A percentile compares a stretch with the other conserved stretches of the same genome.
Conservation (phyloP, 352 stramenopile genomes). For the Albugo candida region DNA sequence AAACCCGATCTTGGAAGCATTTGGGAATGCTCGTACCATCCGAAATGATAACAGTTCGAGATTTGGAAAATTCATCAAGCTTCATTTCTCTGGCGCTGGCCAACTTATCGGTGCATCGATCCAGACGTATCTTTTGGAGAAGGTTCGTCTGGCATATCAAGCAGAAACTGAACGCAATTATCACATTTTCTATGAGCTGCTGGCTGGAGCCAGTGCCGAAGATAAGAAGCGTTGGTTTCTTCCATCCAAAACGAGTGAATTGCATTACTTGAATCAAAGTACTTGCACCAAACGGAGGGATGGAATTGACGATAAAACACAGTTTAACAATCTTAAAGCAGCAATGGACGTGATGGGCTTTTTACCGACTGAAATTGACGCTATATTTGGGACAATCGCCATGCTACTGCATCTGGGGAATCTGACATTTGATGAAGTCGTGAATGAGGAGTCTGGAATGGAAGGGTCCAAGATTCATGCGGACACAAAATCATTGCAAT, state of each 20-base stretch:
- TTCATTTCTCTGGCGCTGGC: constrained; percentile 76
- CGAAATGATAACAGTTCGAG: constrained; percentile 93
- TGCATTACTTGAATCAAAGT: constrained; percentile 83
- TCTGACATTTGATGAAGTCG: constrained; percentile 72
- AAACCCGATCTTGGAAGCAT: constrained; percentile 97
- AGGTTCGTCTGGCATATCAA: constrained; percentile 88
- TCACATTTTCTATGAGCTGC: constrained; percentile 92
- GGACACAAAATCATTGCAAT: constrained; percentile 35
- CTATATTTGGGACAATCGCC: constrained; percentile 81
- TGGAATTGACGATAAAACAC: constrained; percentile 76
- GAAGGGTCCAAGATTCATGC: constrained; percentile 44
- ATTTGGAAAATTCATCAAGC: constrained; percentile 97
- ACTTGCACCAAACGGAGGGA: constrained; percentile 69
- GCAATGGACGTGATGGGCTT: constrained; percentile 81
- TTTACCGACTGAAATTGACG: constrained; percentile 66
- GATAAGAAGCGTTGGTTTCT: constrained; percentile 50
- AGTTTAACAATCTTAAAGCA: constrained; percentile 65
- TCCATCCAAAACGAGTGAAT: constrained; percentile 27
- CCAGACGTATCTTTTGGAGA: constrained; percentile 93
- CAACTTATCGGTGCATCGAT: constrained; percentile 81
- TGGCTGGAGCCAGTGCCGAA: constrained; percentile 40
- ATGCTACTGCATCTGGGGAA: constrained; percentile 91
- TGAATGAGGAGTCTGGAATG: constrained; percentile 31
- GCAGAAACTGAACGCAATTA: constrained; percentile 88
- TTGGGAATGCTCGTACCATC: constrained; percentile 95